Base-by-base conservation (phyloP, 768 basidiomycete genomes). In the Leccinellum albellum region DNA sequence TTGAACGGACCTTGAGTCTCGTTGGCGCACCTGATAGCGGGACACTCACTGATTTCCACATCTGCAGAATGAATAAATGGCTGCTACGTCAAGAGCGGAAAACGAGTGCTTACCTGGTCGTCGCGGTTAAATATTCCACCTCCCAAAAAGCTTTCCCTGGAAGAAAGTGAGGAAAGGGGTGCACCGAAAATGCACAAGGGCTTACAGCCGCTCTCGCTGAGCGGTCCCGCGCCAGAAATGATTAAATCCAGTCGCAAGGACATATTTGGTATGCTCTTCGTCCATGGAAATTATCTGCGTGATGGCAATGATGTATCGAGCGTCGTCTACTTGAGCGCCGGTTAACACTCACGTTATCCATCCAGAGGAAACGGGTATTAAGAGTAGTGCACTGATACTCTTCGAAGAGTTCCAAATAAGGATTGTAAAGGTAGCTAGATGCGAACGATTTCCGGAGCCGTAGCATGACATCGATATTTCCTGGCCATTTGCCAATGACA, bases 121-220 rank as follows among this genome's bases (percentile, higher is more conserved):
- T 89, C 88, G 15, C 87, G 79, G 61, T 89, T 89, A 70, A 91
- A 91, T 37, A 91, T 89, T 2, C 88, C 87, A 59, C 81, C 76
- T 4, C 89, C 89, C n/a, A 90, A 75, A 66, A 88, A 85, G 47
- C 35, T 66, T 57, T 78, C 76, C 61, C 76, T 77, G 61, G 0
- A 31, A 54, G 21, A 54, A 42, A 1, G 40, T 68, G 53, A 65
- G 65, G 26, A 50, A 60, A 21, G 24, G 14, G 46, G 8, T 35
- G 40, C 9, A n/a, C 28, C 14, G n/a, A 29, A 48, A 42, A 14
- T 28, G 47, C 1, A 35, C 2, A 20, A 35, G 14, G 17, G 71
- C 85, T 59, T 57, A 87, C 87, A 87, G 76, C 65, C 86, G 74
- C 69, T 88, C 86, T 60, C 86, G 84, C 66, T 87, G 84, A 15